Evolutionary conservation across 257 asterid genomes (phyloP).

Genomic region (Anisodus tanguticus): DNA sequence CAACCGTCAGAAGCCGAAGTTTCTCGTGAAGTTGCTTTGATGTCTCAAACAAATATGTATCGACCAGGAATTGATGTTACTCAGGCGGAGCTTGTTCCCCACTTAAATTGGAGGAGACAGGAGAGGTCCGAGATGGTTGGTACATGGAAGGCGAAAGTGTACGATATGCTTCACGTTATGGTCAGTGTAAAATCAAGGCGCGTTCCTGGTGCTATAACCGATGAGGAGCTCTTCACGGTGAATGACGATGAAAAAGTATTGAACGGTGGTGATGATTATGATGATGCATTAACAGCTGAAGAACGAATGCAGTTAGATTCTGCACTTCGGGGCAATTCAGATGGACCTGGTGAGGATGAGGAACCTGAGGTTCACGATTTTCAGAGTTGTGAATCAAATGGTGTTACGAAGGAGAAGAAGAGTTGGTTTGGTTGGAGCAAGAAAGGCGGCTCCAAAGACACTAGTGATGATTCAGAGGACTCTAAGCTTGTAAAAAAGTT

Average conservation of each 20-base stretch:
- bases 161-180: slow-evolving; percentile 94
- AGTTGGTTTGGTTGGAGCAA: slow-evolving; percentile 94
- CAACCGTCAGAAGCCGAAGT: slow-evolving; percentile 98
- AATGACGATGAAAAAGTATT: slow-evolving; percentile 75
- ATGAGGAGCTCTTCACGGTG: slow-evolving; percentile 87
- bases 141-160: slow-evolving; percentile 91
- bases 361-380: slow-evolving; percentile 73
- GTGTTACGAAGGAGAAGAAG: slow-evolving; percentile 80
- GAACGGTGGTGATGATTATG: slow-evolving; percentile 69
- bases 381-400: slow-evolving; percentile 77
- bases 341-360: slow-evolving; percentile 76
- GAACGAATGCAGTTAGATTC: slow-evolving; percentile 92
- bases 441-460: slow-evolving; percentile 70
- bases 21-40: slow-evolving; percentile 93
- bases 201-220: slow-evolving; percentile 99
- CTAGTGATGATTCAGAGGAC: slow-evolving; percentile 81
- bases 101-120: slow-evolving; percentile 96
- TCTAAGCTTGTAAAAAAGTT: slow-evolving; percentile 74
- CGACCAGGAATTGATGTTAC: slow-evolving; percentile 99
- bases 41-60: slow-evolving; percentile 99
- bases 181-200: slow-evolving; percentile 97
- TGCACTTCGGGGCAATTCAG: slow-evolving; percentile 76
- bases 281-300: slow-evolving; percentile 92
- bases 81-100: slow-evolving; percentile 94
- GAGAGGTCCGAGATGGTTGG: slow-evolving; percentile 96